A percentile compares a stretch with the other conserved stretches of the same genome.
Conservation (phyloP, 129 eudicot species). For the Helianthus tuberosus region DNA sequence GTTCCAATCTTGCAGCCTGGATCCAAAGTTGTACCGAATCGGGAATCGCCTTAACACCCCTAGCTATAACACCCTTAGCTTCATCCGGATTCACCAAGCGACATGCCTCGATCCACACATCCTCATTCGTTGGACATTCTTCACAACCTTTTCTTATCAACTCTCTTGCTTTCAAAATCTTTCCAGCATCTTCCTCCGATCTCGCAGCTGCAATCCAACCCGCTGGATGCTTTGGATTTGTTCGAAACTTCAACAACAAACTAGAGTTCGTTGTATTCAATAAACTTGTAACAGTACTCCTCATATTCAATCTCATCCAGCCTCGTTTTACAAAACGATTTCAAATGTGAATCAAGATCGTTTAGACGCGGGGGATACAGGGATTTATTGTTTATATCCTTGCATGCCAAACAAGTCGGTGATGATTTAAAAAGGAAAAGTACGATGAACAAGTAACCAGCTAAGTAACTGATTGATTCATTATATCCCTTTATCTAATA, state of each 20-base stretch:
- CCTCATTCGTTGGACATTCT: conserved; percentile 92
- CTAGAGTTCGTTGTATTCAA: conserved; percentile 85
- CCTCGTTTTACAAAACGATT: no score
- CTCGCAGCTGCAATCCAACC: conserved; percentile 98
- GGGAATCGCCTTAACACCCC: no score
- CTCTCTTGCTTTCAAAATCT: conserved; percentile 69
- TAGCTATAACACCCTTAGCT: conserved; percentile 71
- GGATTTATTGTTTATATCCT: no score
- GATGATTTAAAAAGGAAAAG: no score
- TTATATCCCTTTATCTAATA: no score
- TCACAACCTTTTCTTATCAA: conserved; percentile 77
- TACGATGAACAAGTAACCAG: no score
- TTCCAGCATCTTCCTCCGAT: conserved; percentile 89
- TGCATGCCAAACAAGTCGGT: no score
- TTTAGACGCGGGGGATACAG: no score
- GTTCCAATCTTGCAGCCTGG: conserved; percentile 84
- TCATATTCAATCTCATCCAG: not conserved
- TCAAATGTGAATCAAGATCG: no score
- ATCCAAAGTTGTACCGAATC: conserved; percentile 89
- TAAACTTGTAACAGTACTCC: conserved; percentile 58
- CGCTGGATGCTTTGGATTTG: conserved; percentile 87
- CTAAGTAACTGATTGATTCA: no score
- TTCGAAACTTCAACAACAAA: conserved; percentile 72
- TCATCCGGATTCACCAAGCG: conserved; percentile 66
- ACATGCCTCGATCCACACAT: conserved; percentile 94